Percentiles rank a stretch among this genome's conserved stretches.
phyloP scores from a whole-genome alignment of 2,329 filamentous ascomycete genomes.

The Cercospora brassicicola region DNA sequence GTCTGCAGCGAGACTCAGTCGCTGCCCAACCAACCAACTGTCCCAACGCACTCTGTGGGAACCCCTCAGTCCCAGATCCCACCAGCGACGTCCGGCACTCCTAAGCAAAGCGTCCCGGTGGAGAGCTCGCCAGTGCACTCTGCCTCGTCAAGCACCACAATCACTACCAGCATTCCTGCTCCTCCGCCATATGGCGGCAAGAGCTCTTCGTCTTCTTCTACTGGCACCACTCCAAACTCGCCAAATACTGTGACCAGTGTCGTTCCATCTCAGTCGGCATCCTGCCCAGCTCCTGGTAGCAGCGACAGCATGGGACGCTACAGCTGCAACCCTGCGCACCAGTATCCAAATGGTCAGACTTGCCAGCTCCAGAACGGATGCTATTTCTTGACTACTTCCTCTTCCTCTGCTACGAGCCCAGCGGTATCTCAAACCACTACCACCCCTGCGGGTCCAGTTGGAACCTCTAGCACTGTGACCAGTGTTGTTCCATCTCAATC shows the following conservation, averaged over 20 bases:
- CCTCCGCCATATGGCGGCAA: too few relatives aligned
- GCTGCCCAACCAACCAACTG: neutral
- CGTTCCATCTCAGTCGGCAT: conserved; percentile 2
- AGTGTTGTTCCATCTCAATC: neutral
- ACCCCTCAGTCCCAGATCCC: neutral
- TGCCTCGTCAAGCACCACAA: neutral
- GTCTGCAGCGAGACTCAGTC: neutral
- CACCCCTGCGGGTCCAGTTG: neutral
- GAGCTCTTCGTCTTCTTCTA: neutral
- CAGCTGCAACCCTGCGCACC: conserved; percentile 13
- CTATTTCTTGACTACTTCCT: neutral
- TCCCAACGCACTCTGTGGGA: neutral
- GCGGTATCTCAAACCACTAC: neutral
- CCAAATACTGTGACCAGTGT: neutral
- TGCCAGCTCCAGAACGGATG: conserved; percentile 7
- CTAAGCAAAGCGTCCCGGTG: neutral
- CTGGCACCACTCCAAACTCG: neutral
- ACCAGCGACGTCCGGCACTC: neutral
- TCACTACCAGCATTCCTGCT: neutral
- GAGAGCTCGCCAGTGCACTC: neutral
- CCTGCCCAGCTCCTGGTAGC: conserved; percentile 7
- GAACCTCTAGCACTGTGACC: neutral
- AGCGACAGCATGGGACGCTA: conserved; percentile 8
- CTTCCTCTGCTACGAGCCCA: neutral
- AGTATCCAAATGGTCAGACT: conserved; percentile 10